Percentiles rank a stretch among this genome's conserved stretches.
phyloP scores from a whole-genome alignment of 78 protist species.

The Cavenderia fasciculata region DNA sequence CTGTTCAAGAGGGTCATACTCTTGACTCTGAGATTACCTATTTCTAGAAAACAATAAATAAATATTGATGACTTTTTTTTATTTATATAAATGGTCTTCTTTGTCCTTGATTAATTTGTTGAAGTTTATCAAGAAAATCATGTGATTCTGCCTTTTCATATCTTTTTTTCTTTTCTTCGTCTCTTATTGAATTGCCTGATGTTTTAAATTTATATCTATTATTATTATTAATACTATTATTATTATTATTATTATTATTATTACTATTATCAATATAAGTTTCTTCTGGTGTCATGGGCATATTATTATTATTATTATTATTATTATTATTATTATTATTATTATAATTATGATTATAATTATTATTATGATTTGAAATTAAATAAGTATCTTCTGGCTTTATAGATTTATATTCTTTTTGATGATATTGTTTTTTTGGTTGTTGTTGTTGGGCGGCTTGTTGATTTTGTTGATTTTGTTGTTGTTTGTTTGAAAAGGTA shows the following conservation, averaged over 20 bases:
- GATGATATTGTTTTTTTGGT: not conserved
- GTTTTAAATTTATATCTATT: not conserved
- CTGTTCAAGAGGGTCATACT: no score
- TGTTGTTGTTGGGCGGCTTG: not conserved
- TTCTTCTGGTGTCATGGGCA: not conserved
- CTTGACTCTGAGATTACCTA: no score
- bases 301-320: not conserved
- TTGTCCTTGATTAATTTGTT: conserved; percentile 35
- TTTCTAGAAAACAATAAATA: not conserved
- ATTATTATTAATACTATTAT: not conserved
- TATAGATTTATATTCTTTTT: not conserved
- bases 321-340: not conserved
- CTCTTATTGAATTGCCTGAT: not conserved
- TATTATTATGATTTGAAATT: not conserved
- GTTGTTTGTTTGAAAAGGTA: not conserved
- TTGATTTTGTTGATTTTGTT: not conserved
- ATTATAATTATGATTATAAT: not conserved
- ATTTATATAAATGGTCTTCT: conserved; percentile 60
- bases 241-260: not conserved
- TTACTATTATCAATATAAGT: not conserved
- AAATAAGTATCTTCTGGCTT: not conserved
- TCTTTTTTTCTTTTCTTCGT: not conserved
- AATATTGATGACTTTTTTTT: not conserved
- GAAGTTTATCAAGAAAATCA: not conserved
- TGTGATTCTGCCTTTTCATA: conserved; percentile 44